Conservation (phyloP, 164 flowering plant genomes). For the Annona cherimola region DNA sequence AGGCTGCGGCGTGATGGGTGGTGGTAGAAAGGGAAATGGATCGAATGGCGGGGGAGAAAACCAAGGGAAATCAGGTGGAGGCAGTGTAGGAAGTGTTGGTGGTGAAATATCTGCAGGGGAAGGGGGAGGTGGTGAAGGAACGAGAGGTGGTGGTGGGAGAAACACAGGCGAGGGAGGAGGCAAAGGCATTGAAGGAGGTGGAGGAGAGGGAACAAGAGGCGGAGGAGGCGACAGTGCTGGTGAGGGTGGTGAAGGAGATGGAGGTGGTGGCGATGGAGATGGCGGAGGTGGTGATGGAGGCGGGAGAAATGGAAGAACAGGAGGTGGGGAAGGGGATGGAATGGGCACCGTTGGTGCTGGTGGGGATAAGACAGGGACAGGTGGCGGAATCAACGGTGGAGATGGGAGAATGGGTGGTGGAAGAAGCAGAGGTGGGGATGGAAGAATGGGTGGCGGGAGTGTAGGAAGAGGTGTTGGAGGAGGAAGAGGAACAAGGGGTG, state of each 20-base stretch:
- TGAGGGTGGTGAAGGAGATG: constrained; percentile 11
- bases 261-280: constrained; percentile 5
- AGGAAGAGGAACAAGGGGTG: background rate
- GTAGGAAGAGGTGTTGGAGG: constrained; percentile 1
- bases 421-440: constrained; percentile 6
- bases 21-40: background rate
- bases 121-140: constrained; percentile 3
- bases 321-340: constrained; percentile 7
- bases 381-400: background rate
- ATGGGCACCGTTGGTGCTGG: background rate
- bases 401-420: background rate
- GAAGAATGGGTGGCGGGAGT: background rate
- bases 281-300: constrained; percentile 8
- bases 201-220: constrained; percentile 6
- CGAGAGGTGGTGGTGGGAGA: constrained; percentile 1
- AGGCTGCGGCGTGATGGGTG: background rate
- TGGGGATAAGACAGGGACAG: background rate
- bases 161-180: constrained; percentile 9
- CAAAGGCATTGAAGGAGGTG: constrained; percentile 6
- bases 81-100: constrained; percentile 4
- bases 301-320: background rate
- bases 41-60: constrained; percentile 1
- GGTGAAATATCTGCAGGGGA: constrained; percentile 4
- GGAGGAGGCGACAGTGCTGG: background rate
- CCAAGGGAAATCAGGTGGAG: background rate